These are phyloP conservation scores for Kodamaea hsintzibuensis DNA, from an alignment of 805 yeast genomes.

Conservation along the genomic window DNA sequence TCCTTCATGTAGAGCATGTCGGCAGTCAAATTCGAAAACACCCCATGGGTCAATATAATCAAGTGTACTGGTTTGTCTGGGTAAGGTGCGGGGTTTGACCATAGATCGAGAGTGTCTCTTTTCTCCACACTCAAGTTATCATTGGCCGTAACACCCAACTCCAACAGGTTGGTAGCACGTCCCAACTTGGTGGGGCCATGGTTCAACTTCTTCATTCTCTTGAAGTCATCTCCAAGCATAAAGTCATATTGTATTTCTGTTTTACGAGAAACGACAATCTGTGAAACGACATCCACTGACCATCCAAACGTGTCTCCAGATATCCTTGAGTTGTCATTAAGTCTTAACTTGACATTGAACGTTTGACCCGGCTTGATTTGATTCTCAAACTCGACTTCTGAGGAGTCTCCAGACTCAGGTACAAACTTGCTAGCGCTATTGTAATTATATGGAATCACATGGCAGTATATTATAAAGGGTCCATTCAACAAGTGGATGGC, in stretches of 20 bases:
- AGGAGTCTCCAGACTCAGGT: slow-evolving; percentile 20
- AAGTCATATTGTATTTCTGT: slow-evolving; percentile 35
- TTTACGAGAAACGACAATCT: slow-evolving; percentile 37
- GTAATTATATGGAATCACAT: slow-evolving; percentile 41
- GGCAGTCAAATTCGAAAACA: slow-evolving; percentile 44
- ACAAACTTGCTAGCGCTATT: slow-evolving; percentile 23
- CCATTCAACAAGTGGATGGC: slow-evolving; percentile 45
- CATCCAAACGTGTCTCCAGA: slow-evolving; percentile 28
- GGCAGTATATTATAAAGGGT: slow-evolving; percentile 46
- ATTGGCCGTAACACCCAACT: slow-evolving; percentile 13
- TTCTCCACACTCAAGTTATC: slow-evolving; percentile 29
- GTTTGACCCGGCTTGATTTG: slow-evolving; percentile 69
- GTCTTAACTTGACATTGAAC: slow-evolving; percentile 53
- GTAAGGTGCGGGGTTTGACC: slow-evolving; percentile 30
- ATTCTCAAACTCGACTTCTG: slow-evolving; percentile 39
- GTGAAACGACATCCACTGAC: slow-evolving; percentile 43
- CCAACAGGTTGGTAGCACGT: background rate
- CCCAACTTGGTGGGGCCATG: slow-evolving; percentile 18
- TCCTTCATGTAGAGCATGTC: slow-evolving; percentile 46
- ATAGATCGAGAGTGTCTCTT: slow-evolving; percentile 30
- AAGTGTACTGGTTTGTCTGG: slow-evolving; percentile 38
- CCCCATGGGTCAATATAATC: slow-evolving; percentile 45
- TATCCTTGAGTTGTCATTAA: slow-evolving; percentile 47
- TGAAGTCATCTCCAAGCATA: slow-evolving; percentile 38
- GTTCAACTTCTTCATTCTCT: slow-evolving; percentile 33